Evolutionary conservation across 352 stramenopile genomes (phyloP).

Genomic region (Thalassiosira tumida): DNA sequence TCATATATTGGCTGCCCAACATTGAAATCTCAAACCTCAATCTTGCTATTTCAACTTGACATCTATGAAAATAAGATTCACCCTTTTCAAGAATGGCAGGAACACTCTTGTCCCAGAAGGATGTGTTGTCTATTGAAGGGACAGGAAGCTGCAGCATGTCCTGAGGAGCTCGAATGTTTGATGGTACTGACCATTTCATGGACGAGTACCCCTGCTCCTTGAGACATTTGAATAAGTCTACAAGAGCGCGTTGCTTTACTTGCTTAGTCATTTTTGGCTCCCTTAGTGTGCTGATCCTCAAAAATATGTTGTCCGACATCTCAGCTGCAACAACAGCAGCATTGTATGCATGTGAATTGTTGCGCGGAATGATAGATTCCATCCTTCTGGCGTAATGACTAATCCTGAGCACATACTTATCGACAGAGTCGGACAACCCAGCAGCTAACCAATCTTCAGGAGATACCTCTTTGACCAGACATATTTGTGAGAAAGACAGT

Average conservation of each 20-base stretch:
- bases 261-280: constrained; percentile 93
- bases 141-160: constrained; percentile 87
- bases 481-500: constrained; percentile 39
- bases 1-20: constrained; percentile 90
- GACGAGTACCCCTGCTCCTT: constrained; percentile 88
- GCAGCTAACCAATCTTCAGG: constrained; percentile 67
- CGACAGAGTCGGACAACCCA: constrained; percentile 62
- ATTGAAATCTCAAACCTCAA: constrained; percentile 87
- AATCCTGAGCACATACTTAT: constrained; percentile 81
- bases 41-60: constrained; percentile 84
- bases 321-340: constrained; percentile 92
- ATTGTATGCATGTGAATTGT: constrained; percentile 71
- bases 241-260: constrained; percentile 97
- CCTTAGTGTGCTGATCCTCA: constrained; percentile 93
- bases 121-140: constrained; percentile 66
- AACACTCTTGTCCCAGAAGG: constrained; percentile 42
- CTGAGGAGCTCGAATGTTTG: constrained; percentile 83
- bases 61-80: constrained; percentile 89
- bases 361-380: constrained; percentile 74
- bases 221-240: constrained; percentile 94
- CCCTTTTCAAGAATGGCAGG: constrained; percentile 75
- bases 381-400: constrained; percentile 87
- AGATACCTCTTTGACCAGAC: constrained; percentile 42
- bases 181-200: constrained; percentile 88
- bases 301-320: constrained; percentile 95